Conservation (phyloP, 192 early-diverging fungal genomes). For the Gaertneriomyces sp. region DNA sequence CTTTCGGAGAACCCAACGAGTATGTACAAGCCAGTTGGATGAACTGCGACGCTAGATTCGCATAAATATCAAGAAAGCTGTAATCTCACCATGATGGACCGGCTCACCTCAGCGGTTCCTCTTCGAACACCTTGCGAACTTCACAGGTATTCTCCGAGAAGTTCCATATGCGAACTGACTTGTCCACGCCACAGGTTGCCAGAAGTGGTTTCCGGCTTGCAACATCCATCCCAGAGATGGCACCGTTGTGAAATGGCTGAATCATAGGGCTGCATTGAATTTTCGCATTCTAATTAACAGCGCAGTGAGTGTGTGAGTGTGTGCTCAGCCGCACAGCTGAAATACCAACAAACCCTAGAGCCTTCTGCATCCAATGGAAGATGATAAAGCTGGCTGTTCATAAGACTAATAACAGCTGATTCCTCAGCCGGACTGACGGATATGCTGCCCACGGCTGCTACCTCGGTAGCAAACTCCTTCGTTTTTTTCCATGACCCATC, state of each 20-base stretch:
- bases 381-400: slow-evolving; percentile 44
- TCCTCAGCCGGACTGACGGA: slow-evolving; percentile 50
- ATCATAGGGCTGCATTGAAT: slow-evolving; percentile 44
- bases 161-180: slow-evolving; percentile 59
- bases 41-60: slow-evolving; percentile 44
- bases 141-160: slow-evolving; percentile 57
- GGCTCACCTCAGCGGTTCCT: slow-evolving; percentile 44
- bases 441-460: slow-evolving; percentile 33
- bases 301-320: background rate
- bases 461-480: slow-evolving; percentile 37
- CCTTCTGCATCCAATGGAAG: slow-evolving; percentile 28
- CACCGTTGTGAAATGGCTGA: slow-evolving; percentile 51
- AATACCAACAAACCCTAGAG: slow-evolving; percentile 28
- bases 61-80: background rate
- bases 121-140: slow-evolving; percentile 49
- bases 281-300: slow-evolving; percentile 7
- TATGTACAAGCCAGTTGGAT: slow-evolving; percentile 56
- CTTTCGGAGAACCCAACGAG: slow-evolving; percentile 52
- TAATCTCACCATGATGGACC: background rate
- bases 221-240: slow-evolving; percentile 51
- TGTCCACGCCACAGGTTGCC: slow-evolving; percentile 53
- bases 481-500: slow-evolving; percentile 41
- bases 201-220: slow-evolving; percentile 54
- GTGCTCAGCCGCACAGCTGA: background rate
- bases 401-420: slow-evolving; percentile 36